phyloP scores from a whole-genome alignment of 2,329 filamentous ascomycete species.

The Chaetothyriales sp. region DNA sequence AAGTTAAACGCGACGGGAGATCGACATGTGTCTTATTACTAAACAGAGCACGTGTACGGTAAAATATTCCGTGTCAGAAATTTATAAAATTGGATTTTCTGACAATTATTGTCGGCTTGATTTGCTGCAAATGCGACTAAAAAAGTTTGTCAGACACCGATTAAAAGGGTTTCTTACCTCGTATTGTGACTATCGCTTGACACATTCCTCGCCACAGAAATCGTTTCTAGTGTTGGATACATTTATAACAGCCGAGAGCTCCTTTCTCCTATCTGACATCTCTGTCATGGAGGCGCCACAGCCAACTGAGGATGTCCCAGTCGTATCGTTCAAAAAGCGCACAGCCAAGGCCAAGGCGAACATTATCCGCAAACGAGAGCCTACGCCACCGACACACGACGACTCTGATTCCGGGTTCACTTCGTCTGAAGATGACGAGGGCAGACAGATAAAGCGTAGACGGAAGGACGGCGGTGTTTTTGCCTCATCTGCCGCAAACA shows the following conservation, averaged over 20 bases:
- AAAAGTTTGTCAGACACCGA: too few relatives aligned
- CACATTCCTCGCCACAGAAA: too few relatives aligned
- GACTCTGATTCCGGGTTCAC: conserved; percentile 51
- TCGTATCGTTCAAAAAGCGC: conserved; percentile 65
- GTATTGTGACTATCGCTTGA: too few relatives aligned
- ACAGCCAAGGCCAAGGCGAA: conserved; percentile 61
- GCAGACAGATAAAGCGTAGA: conserved; percentile 64
- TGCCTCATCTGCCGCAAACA: conserved; percentile 41
- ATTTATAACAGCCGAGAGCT: not conserved
- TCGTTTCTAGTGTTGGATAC: too few relatives aligned
- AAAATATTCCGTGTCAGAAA: too few relatives aligned
- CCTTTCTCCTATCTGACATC: not conserved
- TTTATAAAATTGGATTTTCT: too few relatives aligned
- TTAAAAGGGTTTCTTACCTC: too few relatives aligned
- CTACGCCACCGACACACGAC: conserved; percentile 49
- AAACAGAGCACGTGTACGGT: too few relatives aligned
- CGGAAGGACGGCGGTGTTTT: conserved; percentile 57
- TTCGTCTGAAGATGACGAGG: conserved; percentile 63
- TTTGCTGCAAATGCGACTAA: too few relatives aligned
- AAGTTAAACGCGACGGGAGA: too few relatives aligned
- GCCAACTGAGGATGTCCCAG: conserved; percentile 17
- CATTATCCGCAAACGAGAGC: conserved; percentile 65
- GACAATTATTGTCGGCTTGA: too few relatives aligned
- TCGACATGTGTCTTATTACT: too few relatives aligned
- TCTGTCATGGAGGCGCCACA: conserved; percentile 19